Base-by-base conservation (phyloP, 176 grass and related monocot species). In the Guadua angustifolia region DNA sequence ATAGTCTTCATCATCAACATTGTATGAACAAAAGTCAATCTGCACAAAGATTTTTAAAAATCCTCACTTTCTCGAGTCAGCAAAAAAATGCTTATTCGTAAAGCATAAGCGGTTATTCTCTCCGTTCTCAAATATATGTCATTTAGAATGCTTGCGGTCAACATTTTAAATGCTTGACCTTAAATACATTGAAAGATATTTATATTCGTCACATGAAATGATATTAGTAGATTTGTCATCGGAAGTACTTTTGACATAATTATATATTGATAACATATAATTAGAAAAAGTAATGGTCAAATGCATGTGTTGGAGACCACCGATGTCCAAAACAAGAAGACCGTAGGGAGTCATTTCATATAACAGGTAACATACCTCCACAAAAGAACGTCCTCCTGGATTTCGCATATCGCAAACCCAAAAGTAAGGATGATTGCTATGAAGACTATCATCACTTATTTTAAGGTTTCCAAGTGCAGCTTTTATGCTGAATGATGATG, bases 401-500 rank as follows among this genome's bases (percentile, higher is more conserved):
- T 98, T 94, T 85, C 95, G 81, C 95, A 98, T 98, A 83, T 98
- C 95, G 87, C 95, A 98, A 77, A 93, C 89, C 95, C 95, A 98
- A 86, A 91, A 98, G 76, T 98, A 98, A 70, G 91, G 84, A 86
- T 98, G 92, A 65, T 55, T 90, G 57, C 83, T 84, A 74, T 43
- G 45, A 73, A 98, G 92, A 85, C 83, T 98, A 74, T 95, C 90
- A 87, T 98, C 95, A 71, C 95, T 98, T 93, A 98, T 95, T 86
- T 98, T 98, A 86, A 98, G 88, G 75, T 98, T 98, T 82, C 95
- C 95, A 86, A 98, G 95, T 77, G 95, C 95, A 85, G 95, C 95
- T 81, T 98, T 95, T 93, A 98, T 91, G 80, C 85, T 88, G 88
- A 95, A 98, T 67, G 95, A 98, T 6, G 85, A 93, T 58, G 92